Evolutionary conservation across 257 asterid genomes (phyloP).

Genomic region (Paulownia fortunei): DNA sequence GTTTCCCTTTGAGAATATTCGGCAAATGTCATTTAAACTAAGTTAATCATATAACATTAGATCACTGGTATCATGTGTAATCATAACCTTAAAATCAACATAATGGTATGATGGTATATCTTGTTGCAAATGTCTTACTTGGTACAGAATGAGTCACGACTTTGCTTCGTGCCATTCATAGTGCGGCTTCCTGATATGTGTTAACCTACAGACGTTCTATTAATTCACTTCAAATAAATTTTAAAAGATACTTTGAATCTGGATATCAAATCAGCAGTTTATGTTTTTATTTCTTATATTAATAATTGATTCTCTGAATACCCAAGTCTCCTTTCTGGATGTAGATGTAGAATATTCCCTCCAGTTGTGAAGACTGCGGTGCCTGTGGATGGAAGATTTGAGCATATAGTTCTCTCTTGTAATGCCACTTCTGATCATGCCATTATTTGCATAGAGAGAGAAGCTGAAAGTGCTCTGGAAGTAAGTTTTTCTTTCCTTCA

Average conservation of each 20-base stretch:
- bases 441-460: conserved; percentile 82
- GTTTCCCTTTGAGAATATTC: background rate
- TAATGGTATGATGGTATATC: background rate
- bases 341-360: conserved; percentile 76
- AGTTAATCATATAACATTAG: background rate
- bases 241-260: background rate
- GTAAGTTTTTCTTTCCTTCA: conserved; percentile 48
- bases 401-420: conserved; percentile 88
- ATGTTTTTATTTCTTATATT: background rate
- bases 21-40: background rate
- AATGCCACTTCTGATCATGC: conserved; percentile 94
- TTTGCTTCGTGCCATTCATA: no score
- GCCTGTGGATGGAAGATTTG: conserved; percentile 93
- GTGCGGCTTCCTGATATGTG: no score
- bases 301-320: conserved; percentile 9
- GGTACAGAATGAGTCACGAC: background rate
- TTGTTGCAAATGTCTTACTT: background rate
- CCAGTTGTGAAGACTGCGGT: conserved; percentile 87
- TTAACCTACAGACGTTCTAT: background rate
- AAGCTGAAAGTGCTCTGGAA: conserved; percentile 71
- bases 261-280: background rate
- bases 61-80: background rate
- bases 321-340: conserved; percentile 7
- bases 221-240: background rate
- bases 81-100: conserved; percentile 15